Evolutionary conservation across 495 filamentous ascomycete genomes (phyloP), one percentile per base, ranked within the genome.

Genomic region (Amphirosellinia nigrospora): DNA sequence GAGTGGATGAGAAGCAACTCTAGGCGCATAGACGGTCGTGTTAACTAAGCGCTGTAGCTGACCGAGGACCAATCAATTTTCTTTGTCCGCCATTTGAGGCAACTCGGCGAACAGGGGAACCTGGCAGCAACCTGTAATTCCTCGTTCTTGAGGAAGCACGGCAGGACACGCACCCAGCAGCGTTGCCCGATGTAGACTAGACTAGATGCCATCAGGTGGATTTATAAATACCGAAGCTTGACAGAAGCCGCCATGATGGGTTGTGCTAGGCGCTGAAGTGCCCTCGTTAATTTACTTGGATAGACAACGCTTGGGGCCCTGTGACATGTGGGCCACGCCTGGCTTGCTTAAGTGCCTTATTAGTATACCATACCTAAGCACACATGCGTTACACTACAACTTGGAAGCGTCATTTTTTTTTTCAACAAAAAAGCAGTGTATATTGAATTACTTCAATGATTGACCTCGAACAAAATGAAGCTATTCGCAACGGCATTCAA

Each of bases 41-140:
- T 62, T 52, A 62, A n/a, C 43, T 69, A 69, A 62, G 66, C 66
- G 66, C 66, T 30, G 56, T 36, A 11, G 58, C 50, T 11, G 30
- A 3, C 26, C 19, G 32, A 62, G 23, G 41, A 46, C 66, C 66
- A 69, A 62, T 69, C 55, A 19, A 46, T 67, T 19, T 16, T 23
- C 30, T 36, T 45, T 59, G 38, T 21, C 52, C 19, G 39, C 28
- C 26, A 36, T 52, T 52, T 39, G 43, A 39, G 43, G 13, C 19
- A 45, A 19, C 53, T 36, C 34, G 11, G 19, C 28, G 64, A 46
- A 38, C 64, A 56, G 39, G 50, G 64, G 10, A 30, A 0, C 61
- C 43, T 16, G n/a, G 43, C 43, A 45, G 21, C 55, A 59, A 38
- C 16, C 55, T 36, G 3, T 53, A 36, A 9, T 23, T 9, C 21